Percentiles rank a stretch among this genome's conserved stretches.
Evolutionary conservation across 2,329 filamentous ascomycete genomes (phyloP).

Genomic region (Dryadomyces sulphureus): DNA sequence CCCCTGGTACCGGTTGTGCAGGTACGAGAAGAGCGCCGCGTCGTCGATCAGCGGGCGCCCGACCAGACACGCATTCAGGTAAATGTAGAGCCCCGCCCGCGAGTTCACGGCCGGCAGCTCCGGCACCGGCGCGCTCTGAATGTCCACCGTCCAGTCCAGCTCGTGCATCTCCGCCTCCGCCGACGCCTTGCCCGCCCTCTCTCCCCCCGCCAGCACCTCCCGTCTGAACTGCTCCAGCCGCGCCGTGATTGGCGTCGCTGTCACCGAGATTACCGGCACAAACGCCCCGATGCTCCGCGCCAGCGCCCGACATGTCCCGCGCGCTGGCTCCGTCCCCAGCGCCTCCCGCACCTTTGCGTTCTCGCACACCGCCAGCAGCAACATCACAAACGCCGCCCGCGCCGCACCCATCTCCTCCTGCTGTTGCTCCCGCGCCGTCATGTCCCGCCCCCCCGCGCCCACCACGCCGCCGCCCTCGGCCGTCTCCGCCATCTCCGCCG

Average conservation of each 20-base stretch:
- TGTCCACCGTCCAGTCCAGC: slow-evolving; percentile 38
- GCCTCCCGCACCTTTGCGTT: slow-evolving; percentile 39
- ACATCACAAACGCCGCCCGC: slow-evolving; percentile 47
- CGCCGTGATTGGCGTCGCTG: slow-evolving; percentile 35
- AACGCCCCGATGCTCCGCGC: slow-evolving; percentile 37
- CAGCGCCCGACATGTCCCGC: slow-evolving; percentile 17
- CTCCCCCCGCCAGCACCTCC: slow-evolving; percentile 38
- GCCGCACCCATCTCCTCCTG: slow-evolving; percentile 45
- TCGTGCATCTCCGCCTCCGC: slow-evolving; percentile 36
- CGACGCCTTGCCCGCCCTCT: slow-evolving; percentile 28
- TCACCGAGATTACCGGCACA: slow-evolving; percentile 41
- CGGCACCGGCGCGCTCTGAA: slow-evolving; percentile 38
- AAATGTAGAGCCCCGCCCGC: slow-evolving; percentile 70
- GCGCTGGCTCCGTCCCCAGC: slow-evolving; percentile 27
- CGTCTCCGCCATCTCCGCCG: slow-evolving; percentile 21
- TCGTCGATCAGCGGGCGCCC: slow-evolving; percentile 78
- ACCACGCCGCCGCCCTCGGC: slow-evolving; percentile 25
- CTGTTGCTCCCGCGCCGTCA: slow-evolving; percentile 19
- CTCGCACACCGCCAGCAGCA: slow-evolving; percentile 47
- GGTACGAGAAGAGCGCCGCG: slow-evolving; percentile 57
- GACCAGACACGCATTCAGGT: slow-evolving; percentile 67
- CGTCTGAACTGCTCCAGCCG: slow-evolving; percentile 43
- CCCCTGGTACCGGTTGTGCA: slow-evolving; percentile 68
- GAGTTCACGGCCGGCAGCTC: slow-evolving; percentile 62
- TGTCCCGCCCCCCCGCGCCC: slow-evolving; percentile 2